Base-by-base conservation (phyloP, 805 yeast genomes). In the Dipodascopsis tothii region DNA sequence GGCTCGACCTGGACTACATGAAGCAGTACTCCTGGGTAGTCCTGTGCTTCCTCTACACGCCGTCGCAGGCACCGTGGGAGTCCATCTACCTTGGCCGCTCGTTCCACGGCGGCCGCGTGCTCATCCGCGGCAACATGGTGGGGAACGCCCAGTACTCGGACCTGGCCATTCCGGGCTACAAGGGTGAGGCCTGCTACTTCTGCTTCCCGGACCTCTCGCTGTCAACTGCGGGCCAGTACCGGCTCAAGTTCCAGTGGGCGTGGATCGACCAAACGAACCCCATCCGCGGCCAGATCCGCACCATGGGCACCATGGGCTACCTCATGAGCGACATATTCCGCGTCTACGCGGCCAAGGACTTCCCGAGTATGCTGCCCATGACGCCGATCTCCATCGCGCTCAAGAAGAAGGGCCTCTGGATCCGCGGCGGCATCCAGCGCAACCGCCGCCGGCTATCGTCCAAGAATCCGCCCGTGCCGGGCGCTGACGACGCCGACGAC, bases 301-400 rank as follows among this genome's bases (percentile, higher is more conserved):
- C 47, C 14, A 48, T 48, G 42, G 52, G 51, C 23, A 39, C 36
- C 20, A 46, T 48, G 48, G 58, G 56, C 5, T 44, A 35, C 37
- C 53, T 47, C 32, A 43, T 45, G 22, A 52, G 61, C 4, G 50
- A 55, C 39, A 37, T 50, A 20, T 52, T 62, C 33, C 48, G 54
- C 22, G 65, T 58, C n/a, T 62, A 61, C 46, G 54, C 63, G n/a
- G 63, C 66, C 4, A 62, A 62, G 44, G 54, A 56, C 22, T 62
- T 62, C 40, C 66, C 66, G 7, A 62, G 64, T 17, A 56, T 62
- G 41, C 40, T 46, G 11, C 51, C 52, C 4, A 45, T 46, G 47
- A 48, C 52, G 17, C 41, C 45, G n/a, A 32, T 48, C 11, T 46
- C 52, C 2, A 41, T 36, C 18, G 37, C 52, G 3, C 52, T 48